These are phyloP conservation scores for Cyberlindnera mycetangii DNA, from an alignment of 805 yeast species.

Conservation along the genomic window DNA sequence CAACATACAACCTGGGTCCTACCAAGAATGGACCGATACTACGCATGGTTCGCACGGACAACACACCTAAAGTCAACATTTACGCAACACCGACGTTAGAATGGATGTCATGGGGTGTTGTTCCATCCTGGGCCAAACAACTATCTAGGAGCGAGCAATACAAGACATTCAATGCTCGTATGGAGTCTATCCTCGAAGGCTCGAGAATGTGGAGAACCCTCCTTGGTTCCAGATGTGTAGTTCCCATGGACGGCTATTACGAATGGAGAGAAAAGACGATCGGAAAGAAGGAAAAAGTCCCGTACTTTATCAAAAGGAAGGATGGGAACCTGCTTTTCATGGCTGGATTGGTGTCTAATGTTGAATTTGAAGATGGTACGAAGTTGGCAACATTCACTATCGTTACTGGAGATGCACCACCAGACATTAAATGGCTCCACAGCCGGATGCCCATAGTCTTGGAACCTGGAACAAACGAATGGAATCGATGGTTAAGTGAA, in stretches of 20 bases:
- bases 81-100: conserved; percentile 32
- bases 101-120: conserved; percentile 77
- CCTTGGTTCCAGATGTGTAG: conserved; percentile 59
- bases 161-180: conserved; percentile 70
- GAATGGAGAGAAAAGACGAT: conserved; percentile 58
- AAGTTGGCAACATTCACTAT: conserved; percentile 56
- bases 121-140: conserved; percentile 62
- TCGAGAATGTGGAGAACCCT: conserved; percentile 54
- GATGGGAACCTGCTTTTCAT: conserved; percentile 55
- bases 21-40: conserved; percentile 46
- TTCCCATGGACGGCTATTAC: conserved; percentile 80
- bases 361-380: conserved; percentile 22
- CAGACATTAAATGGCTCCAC: conserved; percentile 66
- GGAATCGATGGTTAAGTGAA: conserved; percentile 61
- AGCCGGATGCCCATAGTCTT: conserved; percentile 74
- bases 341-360: conserved; percentile 52
- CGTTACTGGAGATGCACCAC: conserved; percentile 69
- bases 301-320: conserved; percentile 61
- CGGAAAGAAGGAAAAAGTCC: conserved; percentile 44
- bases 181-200: conserved; percentile 51
- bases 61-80: neutral
- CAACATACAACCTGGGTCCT: conserved; percentile 62
- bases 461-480: conserved; percentile 52
- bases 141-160: conserved; percentile 34
- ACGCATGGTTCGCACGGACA: conserved; percentile 6